phyloP scores from a whole-genome alignment of 164 flowering plant genomes.

The Echeveria elegans region DNA sequence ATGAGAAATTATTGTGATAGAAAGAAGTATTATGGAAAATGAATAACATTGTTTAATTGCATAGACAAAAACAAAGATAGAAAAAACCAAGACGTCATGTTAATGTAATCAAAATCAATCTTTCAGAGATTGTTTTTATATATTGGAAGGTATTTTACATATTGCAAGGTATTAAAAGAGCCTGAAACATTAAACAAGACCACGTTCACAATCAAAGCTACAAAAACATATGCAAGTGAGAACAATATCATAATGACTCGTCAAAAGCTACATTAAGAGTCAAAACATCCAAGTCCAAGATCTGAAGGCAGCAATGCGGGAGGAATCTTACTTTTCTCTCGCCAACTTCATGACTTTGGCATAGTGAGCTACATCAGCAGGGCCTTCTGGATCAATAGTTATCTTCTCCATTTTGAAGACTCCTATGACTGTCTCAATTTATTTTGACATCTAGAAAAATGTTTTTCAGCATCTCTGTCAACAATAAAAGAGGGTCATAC shows the following conservation, averaged over 20 bases:
- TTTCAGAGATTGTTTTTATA: too few species aligned
- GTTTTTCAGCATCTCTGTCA: slow-evolving; percentile 80
- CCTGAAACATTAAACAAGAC: too few species aligned
- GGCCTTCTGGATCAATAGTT: slow-evolving; percentile 83
- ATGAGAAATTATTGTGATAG: too few species aligned
- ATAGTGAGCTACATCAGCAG: slow-evolving; percentile 79
- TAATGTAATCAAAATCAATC: too few species aligned
- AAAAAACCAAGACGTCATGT: too few species aligned
- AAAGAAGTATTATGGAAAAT: too few species aligned
- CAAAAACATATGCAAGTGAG: not conserved
- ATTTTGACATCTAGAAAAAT: too few species aligned
- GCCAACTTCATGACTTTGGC: slow-evolving; percentile 90
- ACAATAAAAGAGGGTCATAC: slow-evolving; percentile 3
- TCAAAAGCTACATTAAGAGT: not conserved
- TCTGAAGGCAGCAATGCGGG: not conserved
- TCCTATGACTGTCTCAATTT: slow-evolving; percentile 83
- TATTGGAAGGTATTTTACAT: too few species aligned
- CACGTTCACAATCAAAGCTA: too few species aligned
- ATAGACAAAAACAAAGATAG: too few species aligned
- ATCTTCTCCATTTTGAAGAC: slow-evolving; percentile 78
- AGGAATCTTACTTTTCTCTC: slow-evolving; percentile 61
- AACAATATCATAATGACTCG: not conserved
- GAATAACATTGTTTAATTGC: too few species aligned
- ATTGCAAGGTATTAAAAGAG: too few species aligned
- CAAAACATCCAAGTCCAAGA: not conserved